Base-by-base conservation (phyloP, 805 yeast species). In the Schizosaccharomyces japonicus region DNA sequence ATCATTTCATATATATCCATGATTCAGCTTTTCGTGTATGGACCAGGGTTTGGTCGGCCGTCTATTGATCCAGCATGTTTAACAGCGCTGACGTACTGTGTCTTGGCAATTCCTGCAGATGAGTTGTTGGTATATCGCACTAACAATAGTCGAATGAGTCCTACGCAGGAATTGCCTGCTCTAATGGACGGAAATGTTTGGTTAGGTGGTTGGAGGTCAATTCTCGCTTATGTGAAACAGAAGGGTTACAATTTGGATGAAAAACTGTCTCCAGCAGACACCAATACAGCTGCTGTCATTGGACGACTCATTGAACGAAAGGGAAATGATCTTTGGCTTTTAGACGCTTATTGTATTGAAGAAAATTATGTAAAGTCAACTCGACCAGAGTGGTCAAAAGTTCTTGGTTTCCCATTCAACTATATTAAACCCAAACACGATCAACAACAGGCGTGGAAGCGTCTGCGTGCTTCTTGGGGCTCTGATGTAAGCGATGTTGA, bases 41-140 rank as follows among this genome's bases (percentile, higher is more conserved):
- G 46, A 4, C 46, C 33, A n/a, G 33, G 46, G 25, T 30, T 42
- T 6, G 46, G 46, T 17, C 29, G n/a, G 17, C 46, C 46, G 25
- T 17, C 32, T 25, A n/a, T 29, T 13, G 46, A 29, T 28, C 46
- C 46, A 15, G 30, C 30, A 23, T 36, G 42, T 13, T 36, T 36
- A 36, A 27, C 42, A 23, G 42, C 42, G 8, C 13, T 36, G 2
- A 15, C 23, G 25, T 36, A 36, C 27, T 36, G 42, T 23, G 17
- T 27, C 17, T 27, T 36, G 17, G 42, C 42, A 4, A 27, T 36
- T 11, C 42, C 42, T 8, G 23, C 17, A n/a, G 42, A 36, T 11
- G 42, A 36, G n/a, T 7, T 36, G 17, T 25, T 5, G n/a, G 23
- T 36, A 19, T 23, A 19, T 36, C 42, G 23, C 3, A 36, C 42